Percentiles rank a stretch among this genome's conserved stretches.
These are phyloP conservation scores for Ustilago loliicola DNA, from an alignment of 1,284 basidiomycete genomes.

Conservation along the genomic window DNA sequence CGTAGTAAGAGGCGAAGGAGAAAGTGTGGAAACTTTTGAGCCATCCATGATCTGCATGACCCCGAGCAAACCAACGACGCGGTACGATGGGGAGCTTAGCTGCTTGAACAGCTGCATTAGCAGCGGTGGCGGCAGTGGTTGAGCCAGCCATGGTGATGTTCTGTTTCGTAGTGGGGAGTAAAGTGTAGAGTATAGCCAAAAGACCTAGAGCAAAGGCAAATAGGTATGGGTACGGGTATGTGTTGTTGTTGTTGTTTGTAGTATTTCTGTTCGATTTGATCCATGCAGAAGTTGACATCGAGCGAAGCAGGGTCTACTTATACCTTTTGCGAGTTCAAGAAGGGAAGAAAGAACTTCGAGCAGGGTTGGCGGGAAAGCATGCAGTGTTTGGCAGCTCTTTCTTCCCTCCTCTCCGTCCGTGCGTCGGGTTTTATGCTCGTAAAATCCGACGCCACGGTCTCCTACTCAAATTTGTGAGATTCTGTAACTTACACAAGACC, in stretches of 20 bases:
- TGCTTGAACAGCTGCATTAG: slow-evolving; percentile 17
- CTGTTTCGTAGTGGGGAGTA: neutral
- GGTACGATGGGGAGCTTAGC: slow-evolving; percentile 38
- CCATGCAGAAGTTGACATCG: neutral
- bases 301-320: neutral
- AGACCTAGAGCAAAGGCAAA: neutral
- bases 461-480: neutral
- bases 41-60: slow-evolving; percentile 82
- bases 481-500: neutral
- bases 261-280: neutral
- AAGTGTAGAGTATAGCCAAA: slow-evolving; percentile 4
- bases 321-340: neutral
- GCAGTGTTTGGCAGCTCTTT: slow-evolving; percentile 1
- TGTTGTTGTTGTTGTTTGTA: neutral
- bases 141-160: too few relatives aligned
- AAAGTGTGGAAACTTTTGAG: slow-evolving; percentile 75
- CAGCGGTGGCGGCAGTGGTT: too few relatives aligned
- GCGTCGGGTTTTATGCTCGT: neutral
- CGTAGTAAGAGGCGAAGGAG: slow-evolving; percentile 84
- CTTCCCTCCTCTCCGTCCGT: neutral
- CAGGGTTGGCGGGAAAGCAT: neutral
- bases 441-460: neutral
- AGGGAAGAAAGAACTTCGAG: neutral
- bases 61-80: slow-evolving; percentile 41
- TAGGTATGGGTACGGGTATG: neutral